A percentile compares a stretch with the other conserved stretches of the same genome.
phyloP scores from a whole-genome alignment of 768 basidiomycete species.

The Tricholoma hemisulphureum region DNA sequence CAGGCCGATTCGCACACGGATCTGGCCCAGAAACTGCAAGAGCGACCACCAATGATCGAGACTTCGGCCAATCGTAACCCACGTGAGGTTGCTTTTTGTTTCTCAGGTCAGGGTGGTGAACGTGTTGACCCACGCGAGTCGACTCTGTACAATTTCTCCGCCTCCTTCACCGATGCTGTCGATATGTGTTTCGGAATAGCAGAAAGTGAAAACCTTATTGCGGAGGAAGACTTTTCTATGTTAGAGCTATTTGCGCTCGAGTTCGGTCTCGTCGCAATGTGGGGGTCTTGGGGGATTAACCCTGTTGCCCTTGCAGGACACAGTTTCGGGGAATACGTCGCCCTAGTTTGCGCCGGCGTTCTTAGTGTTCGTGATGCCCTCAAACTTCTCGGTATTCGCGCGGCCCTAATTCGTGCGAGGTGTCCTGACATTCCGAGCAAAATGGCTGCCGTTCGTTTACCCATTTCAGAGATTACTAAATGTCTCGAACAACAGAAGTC shows the following conservation, averaged over 20 bases:
- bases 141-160: conserved; percentile 2
- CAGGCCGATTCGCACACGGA: conserved; percentile 1
- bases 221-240: background rate
- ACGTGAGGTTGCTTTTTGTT: conserved; percentile 4
- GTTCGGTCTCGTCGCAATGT: conserved; percentile 5
- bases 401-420: conserved; percentile 1
- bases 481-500: background rate
- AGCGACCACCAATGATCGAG: background rate
- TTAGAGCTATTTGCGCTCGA: conserved; percentile 6
- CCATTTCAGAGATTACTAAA: background rate
- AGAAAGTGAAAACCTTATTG: conserved; percentile 2
- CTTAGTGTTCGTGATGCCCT: background rate
- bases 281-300: conserved; percentile 1
- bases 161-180: conserved; percentile 1
- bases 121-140: conserved; percentile 6
- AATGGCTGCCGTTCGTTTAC: conserved; percentile 5
- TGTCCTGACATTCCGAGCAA: background rate
- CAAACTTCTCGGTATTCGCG: conserved; percentile 4
- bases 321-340: conserved; percentile 5
- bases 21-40: background rate
- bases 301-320: conserved; percentile 2
- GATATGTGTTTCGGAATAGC: conserved; percentile 3
- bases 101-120: conserved; percentile 5
- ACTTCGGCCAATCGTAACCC: background rate
- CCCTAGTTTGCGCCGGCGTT: conserved; percentile 4